Base-by-base conservation (phyloP, 495 filamentous ascomycete genomes). In the Apodospora peruviana region DNA sequence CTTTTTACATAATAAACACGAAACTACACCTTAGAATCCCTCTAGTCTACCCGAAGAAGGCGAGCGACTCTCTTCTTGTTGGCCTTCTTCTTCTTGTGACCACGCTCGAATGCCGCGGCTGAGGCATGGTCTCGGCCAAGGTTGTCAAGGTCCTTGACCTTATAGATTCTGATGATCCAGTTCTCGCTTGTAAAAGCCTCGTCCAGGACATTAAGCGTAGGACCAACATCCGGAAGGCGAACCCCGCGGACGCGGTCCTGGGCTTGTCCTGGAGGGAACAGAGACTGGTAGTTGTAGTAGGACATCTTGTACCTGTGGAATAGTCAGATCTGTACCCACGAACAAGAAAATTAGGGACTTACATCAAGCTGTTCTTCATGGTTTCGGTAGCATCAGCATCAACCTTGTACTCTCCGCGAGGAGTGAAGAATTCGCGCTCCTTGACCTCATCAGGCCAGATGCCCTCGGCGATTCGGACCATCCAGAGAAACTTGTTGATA, bases 401-500 rank as follows among this genome's bases (percentile, higher is more conserved):
- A 36, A 99, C 88, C 46, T 87, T 83, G 71, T 97, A 99, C 68
- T 99, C 94, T 61, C 94, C 94, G 45, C 91, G 80, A 11, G 88
- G 69, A 16, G 94, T 99, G 74, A 99, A 99, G 75, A 86, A 99
- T 55, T 93, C 85, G 46, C 94, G 85, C 74, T 99, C 94, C 70
- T 88, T 96, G 56, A 99, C 86, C 79, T 99, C 90, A 53, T 97
- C 88, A 17, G 94, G 94, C 94, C 94, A 99, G 70, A 99, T 95
- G 54, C 94, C 94, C 69, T 97, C 94, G 34, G 94, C 93, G 56
- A 99, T 99, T 62, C 94, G 82, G 46, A 99, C 93, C 94, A 99
- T 99, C 94, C 94, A 99, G 49, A 99, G 72, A 78, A 99, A 99
- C 73, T 99, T 99, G 75, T 99, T 99, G 78, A 99, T 95, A 62